Conservation (phyloP, 1,284 basidiomycete species). For the Moniliella sp. region DNA sequence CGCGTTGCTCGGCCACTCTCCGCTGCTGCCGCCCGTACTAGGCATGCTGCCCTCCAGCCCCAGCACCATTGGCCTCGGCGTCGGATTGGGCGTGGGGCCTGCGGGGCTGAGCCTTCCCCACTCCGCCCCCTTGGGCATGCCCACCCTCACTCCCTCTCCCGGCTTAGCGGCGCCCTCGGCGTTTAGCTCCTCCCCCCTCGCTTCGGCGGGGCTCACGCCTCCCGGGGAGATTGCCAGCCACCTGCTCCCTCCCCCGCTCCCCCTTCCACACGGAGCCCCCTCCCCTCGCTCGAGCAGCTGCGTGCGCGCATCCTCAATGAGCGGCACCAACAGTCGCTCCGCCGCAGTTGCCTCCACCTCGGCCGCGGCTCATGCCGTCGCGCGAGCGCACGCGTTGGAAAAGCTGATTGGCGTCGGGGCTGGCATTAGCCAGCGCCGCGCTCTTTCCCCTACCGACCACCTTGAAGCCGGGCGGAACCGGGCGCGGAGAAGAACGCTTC, state of each 20-base stretch:
- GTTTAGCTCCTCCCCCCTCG: not conserved
- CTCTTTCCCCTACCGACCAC: not conserved
- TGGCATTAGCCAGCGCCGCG: not conserved
- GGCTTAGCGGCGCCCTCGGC: too few relatives aligned
- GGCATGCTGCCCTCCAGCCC: not conserved
- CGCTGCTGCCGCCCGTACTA: not conserved
- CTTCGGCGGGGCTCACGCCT: not conserved
- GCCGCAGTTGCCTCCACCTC: not conserved
- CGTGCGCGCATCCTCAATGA: conserved; percentile 23
- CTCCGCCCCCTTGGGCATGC: not conserved
- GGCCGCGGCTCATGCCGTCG: not conserved
- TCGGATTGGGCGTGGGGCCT: not conserved
- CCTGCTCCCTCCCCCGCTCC: not conserved
- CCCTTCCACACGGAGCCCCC: conserved; percentile 7
- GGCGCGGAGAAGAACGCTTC: not conserved
- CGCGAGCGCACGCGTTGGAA: not conserved
- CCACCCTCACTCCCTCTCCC: too few relatives aligned
- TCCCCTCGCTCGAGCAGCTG: conserved; percentile 27
- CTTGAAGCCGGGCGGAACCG: not conserved
- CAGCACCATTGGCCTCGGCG: not conserved
- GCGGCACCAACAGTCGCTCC: conserved; percentile 3
- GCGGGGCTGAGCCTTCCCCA: not conserved
- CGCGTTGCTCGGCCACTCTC: not conserved
- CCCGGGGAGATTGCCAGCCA: not conserved
- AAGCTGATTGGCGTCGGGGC: not conserved